Base-by-base conservation (phyloP, 306 rosid genomes). In the Gastrolobium bilobum region DNA sequence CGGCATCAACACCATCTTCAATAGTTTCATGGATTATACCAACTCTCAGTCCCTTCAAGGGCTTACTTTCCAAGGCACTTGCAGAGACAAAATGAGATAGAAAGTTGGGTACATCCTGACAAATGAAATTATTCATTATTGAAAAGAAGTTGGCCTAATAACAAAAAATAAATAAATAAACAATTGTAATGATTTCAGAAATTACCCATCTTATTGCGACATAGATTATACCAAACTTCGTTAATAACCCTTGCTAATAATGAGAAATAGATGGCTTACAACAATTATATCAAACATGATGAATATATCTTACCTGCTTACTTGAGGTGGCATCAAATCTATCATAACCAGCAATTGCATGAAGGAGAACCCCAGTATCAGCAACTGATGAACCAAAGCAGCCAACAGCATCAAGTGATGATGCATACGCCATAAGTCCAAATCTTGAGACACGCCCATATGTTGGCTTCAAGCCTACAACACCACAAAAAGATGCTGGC, bases 401-500 rank as follows among this genome's bases (percentile, higher is more conserved):
- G 14, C 99, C 99, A 88, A 95, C 84, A 73, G 94, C 96, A 86
- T 95, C 99, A 76, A 95, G 99, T 5, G 99, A 93, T 1, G 98
- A 95, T 0, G 99, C 99, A 84, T 92, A 95, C 0, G 97, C 98
- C 97, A 95, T 95, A 20, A 95, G 96, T 76, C 98, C 99, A 61
- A 84, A 95, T 83, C 99, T 89, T 0, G 99, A 95, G 69, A 95
- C 94, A 8, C 97, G 98, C 31, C 99, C 99, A 76, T 95, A 95
- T 0, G 99, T 95, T 4, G 99, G 99, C 87, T 95, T 95, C 87
- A 95, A 86, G 29, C 99, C 99, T 66, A 95, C 98, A 56, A 95
- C 99, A 44, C 99, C 99, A 65, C 98, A 95, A 76, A 95, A 95
- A 5, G 97, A 93, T 34, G 99, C 99, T 7, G 99, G 99, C 86